These are phyloP conservation scores for Acanthamoeba castellanii DNA, from an alignment of 208 protist genomes.

Conservation along the genomic window DNA sequence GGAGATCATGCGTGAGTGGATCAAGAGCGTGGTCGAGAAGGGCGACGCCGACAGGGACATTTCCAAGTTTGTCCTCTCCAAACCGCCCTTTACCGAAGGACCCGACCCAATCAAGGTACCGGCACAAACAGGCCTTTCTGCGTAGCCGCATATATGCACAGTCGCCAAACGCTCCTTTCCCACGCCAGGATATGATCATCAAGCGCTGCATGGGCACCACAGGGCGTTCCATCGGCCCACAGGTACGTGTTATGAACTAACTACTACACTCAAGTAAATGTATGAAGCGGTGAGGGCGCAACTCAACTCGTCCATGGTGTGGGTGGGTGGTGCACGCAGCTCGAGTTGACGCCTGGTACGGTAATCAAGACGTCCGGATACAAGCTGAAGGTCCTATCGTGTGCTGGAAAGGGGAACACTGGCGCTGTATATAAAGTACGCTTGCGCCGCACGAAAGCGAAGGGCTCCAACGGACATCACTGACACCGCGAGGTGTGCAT, in stretches of 20 bases:
- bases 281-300: too few relatives aligned
- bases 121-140: too few relatives aligned
- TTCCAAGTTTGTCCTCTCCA: slow-evolving; percentile 61
- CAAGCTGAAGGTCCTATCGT: slow-evolving; percentile 63
- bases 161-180: too few relatives aligned
- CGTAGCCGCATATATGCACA: too few relatives aligned
- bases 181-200: slow-evolving; percentile 52
- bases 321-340: neutral
- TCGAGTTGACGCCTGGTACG: neutral
- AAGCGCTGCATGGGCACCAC: slow-evolving; percentile 50
- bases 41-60: slow-evolving; percentile 65
- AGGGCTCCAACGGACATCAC: neutral
- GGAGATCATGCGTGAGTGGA: slow-evolving; percentile 3
- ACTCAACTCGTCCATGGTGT: too few relatives aligned
- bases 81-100: slow-evolving; percentile 47
- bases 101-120: slow-evolving; percentile 52
- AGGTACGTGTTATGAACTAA: neutral
- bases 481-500: neutral
- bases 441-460: neutral
- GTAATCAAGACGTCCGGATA: slow-evolving; percentile 32
- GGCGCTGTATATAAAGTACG: slow-evolving; percentile 74
- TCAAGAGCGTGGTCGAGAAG: slow-evolving; percentile 20
- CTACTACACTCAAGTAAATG: too few relatives aligned
- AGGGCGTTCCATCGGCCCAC: slow-evolving; percentile 4
- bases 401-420: slow-evolving; percentile 68